Base-by-base conservation (phyloP, 2,329 filamentous ascomycete genomes). In the Venturia pyrina region DNA sequence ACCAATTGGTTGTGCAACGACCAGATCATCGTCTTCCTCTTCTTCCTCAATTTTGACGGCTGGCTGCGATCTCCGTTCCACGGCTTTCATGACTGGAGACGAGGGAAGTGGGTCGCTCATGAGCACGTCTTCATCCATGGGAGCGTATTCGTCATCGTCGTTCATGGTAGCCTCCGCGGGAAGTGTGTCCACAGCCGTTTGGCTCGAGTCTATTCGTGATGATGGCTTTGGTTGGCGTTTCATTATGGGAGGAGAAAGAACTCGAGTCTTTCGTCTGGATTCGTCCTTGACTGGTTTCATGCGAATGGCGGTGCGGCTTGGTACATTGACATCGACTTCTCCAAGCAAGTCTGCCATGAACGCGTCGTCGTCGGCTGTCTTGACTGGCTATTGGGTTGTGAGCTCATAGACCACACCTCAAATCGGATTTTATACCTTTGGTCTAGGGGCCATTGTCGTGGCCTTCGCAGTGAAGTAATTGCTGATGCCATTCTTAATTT, bases 381-480 rank as follows among this genome's bases (percentile, higher is more conserved):
- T 90, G 68, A 87, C 80, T 56, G 86, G 84, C 90, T 92, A 67
- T 37, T 32, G 8, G 63, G 37, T 37, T 68, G 67, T 77, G 63
- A 76, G 71, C 15, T 64, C 21, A 68, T 21, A 11, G 62, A 68
- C 43, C 8, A 32, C 1, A 13, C n/a, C 34, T 8, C 66, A 72
- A 48, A 70, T 68, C 21, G 69, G 70, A 5, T 65, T 7, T 37
- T 76, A 67, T 77, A 93, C 91, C 84, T 96, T 98, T 21, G 89
- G 83, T 75, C 97, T 98, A 17, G 88, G 81, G 66, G 87, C 87
- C 63, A 79, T 76, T 46, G 80, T 76, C 44, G 81, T 80, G 43
- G 85, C 84, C 65, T 91, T 91, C 71, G 89, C 90, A 70, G 85
- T 93, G 75, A 99, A 98, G 78, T 96, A 99, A 72, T 96, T 93